Conservation (phyloP, 2,329 filamentous ascomycete species). For the Dothideomycetes sp. region DNA sequence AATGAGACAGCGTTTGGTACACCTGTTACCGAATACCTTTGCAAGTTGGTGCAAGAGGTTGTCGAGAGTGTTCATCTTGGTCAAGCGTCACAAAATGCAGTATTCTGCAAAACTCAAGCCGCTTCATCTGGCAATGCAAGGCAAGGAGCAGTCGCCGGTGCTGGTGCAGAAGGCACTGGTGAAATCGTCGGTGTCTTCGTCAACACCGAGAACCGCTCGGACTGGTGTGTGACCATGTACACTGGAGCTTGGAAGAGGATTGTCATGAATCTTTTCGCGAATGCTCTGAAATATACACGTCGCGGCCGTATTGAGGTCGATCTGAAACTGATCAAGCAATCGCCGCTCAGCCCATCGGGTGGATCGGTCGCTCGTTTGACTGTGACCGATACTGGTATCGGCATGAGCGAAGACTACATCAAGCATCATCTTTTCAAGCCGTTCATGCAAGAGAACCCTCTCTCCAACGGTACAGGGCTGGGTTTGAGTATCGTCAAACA, state of each 20-base stretch:
- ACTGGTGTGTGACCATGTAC: not conserved
- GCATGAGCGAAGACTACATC: slow-evolving; percentile 25
- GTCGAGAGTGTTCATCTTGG: not conserved
- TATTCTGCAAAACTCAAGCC: not conserved
- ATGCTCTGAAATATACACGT: slow-evolving; percentile 38
- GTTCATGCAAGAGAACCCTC: slow-evolving; percentile 26
- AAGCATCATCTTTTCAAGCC: slow-evolving; percentile 22
- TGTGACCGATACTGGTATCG: slow-evolving; percentile 25
- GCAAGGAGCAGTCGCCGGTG: not conserved
- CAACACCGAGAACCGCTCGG: not conserved
- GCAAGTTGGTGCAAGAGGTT: not conserved
- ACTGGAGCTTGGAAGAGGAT: slow-evolving; percentile 31
- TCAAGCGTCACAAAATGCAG: not conserved
- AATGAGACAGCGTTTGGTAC: no score
- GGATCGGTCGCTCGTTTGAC: not conserved
- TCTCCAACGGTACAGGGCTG: slow-evolving; percentile 25
- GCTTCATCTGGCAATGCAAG: not conserved
- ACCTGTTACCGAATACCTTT: no score
- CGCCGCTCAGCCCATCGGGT: not conserved
- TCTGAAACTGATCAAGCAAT: slow-evolving; percentile 2
- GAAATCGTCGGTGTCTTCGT: not conserved
- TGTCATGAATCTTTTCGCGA: slow-evolving; percentile 38
- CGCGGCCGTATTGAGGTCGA: slow-evolving; percentile 28
- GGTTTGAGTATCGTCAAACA: slow-evolving; percentile 26
- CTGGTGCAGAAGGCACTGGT: not conserved